Evolutionary conservation across 345 rosid species (phyloP).

Genomic region (Populus pruinosa): DNA sequence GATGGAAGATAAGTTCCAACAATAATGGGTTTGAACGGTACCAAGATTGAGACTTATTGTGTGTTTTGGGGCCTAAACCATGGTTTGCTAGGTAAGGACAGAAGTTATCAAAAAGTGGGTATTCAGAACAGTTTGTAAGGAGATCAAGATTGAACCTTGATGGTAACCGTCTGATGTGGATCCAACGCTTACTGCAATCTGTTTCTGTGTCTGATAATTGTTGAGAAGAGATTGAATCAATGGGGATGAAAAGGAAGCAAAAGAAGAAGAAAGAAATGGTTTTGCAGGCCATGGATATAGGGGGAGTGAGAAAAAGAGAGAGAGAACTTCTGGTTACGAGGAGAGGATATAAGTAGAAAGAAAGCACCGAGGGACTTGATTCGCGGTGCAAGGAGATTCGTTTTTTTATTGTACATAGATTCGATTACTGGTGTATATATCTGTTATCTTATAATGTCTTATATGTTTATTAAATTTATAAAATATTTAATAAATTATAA

Average conservation of each 20-base stretch:
- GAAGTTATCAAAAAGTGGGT: constrained; percentile 57
- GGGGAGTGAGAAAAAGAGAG: background rate
- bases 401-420: too few species aligned
- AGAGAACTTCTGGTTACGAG: background rate
- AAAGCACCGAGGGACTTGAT: too few species aligned
- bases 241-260: constrained; percentile 5
- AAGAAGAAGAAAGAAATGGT: background rate
- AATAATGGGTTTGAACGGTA: constrained; percentile 69
- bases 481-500: too few species aligned
- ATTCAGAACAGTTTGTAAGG: constrained; percentile 66
- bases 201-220: background rate
- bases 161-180: constrained; percentile 80
- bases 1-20: constrained; percentile 81
- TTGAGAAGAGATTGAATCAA: background rate
- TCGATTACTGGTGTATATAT: too few species aligned
- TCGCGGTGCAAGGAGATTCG: too few species aligned
- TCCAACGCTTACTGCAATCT: constrained; percentile 71
- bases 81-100: constrained; percentile 77
- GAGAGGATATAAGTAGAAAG: background rate
- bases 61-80: constrained; percentile 88
- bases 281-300: constrained; percentile 10
- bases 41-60: constrained; percentile 77
- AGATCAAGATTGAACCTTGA: constrained; percentile 81
- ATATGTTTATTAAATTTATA: too few species aligned
- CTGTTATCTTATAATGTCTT: too few species aligned